These are phyloP conservation scores for Hyphodiscus hymeniophilus DNA, from an alignment of 495 filamentous ascomycete genomes.

Conservation along the genomic window DNA sequence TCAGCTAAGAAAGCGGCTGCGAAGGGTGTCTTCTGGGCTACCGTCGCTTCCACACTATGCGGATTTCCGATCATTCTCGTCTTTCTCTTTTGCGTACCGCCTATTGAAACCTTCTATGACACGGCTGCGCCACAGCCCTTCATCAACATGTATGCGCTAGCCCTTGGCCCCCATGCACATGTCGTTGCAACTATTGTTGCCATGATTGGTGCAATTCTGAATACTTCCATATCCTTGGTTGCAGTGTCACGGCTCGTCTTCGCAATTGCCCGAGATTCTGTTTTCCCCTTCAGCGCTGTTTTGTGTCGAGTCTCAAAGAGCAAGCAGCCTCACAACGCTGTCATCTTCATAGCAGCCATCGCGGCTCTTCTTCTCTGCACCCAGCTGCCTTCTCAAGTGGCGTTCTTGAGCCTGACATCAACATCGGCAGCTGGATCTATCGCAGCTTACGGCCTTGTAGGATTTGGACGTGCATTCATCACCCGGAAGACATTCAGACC, in stretches of 20 bases:
- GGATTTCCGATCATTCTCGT: conserved; percentile 31
- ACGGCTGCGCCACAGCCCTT: conserved; percentile 30
- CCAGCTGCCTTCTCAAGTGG: conserved; percentile 29
- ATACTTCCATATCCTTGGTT: conserved; percentile 32
- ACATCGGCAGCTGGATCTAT: conserved; percentile 30
- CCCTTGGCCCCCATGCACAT: conserved; percentile 28
- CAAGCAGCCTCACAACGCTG: conserved; percentile 31
- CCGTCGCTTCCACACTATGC: conserved; percentile 28
- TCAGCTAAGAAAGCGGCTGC: conserved; percentile 31
- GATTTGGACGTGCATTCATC: conserved; percentile 28
- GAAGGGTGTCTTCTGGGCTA: conserved; percentile 31
- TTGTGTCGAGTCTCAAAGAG: conserved; percentile 28
- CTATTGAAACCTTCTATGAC: conserved; percentile 14
- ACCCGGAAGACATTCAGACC: conserved; percentile 14
- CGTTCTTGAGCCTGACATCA: conserved; percentile 28
- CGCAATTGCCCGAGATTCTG: conserved; percentile 30
- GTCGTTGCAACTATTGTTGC: conserved; percentile 31
- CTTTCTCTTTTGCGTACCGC: conserved; percentile 30
- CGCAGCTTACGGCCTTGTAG: conserved; percentile 30
- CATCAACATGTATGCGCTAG: conserved; percentile 30
- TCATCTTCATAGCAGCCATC: conserved; percentile 28
- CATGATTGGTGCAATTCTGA: conserved; percentile 28
- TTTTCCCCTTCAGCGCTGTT: conserved; percentile 29
- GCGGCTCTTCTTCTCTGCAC: conserved; percentile 30
- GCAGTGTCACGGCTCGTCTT: conserved; percentile 33